A percentile compares a stretch with the other conserved stretches of the same genome.
These are phyloP conservation scores for Dryas drummondii DNA, from an alignment of 306 rosid species.

Conservation along the genomic window DNA sequence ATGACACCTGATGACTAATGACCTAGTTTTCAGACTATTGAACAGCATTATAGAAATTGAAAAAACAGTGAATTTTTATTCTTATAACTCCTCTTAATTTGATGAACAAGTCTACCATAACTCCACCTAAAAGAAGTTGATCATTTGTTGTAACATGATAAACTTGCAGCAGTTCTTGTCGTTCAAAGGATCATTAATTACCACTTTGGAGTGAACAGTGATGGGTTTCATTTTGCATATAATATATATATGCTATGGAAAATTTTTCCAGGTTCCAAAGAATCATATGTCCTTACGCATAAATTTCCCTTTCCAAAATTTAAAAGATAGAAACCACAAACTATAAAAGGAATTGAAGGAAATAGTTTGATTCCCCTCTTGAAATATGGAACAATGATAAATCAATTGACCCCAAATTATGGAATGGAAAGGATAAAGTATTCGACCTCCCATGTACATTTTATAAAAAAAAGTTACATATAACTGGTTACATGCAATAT, in stretches of 20 bases:
- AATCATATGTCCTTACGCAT: neutral
- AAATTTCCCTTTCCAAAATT: neutral
- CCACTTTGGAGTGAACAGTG: neutral
- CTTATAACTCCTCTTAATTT: neutral
- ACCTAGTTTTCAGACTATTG: neutral
- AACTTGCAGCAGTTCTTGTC: neutral
- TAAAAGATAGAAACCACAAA: neutral
- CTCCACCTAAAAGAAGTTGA: neutral
- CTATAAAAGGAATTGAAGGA: neutral
- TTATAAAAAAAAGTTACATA: neutral
- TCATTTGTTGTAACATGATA: neutral
- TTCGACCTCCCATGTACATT: neutral
- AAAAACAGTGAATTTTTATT: neutral
- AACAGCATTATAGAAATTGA: neutral
- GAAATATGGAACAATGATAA: neutral
- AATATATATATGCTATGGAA: neutral
- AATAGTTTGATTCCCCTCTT: neutral
- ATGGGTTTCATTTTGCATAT: neutral
- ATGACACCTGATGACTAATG: neutral
- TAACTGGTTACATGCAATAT: neutral
- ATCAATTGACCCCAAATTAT: too few species aligned
- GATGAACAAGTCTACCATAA: neutral
- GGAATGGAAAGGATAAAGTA: too few species aligned
- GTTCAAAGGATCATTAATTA: neutral
- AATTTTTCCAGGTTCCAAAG: neutral